Conservation (phyloP, 495 filamentous ascomycete species). For the Penicillium antarcticum region DNA sequence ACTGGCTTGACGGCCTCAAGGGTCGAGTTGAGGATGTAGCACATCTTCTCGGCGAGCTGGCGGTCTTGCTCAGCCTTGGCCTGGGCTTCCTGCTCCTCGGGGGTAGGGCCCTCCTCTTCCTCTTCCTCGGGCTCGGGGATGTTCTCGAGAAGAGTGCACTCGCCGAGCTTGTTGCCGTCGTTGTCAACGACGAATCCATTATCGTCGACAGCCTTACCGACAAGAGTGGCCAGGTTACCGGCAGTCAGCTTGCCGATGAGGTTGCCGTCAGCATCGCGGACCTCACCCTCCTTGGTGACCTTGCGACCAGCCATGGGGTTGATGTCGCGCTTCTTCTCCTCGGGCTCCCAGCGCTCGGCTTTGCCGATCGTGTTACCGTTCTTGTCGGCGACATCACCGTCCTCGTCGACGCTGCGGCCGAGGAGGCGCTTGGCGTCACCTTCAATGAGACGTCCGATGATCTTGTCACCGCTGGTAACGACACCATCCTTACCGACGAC, state of each 20-base stretch:
- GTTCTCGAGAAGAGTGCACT: slow-evolving; percentile 75
- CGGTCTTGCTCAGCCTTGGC: slow-evolving; percentile 62
- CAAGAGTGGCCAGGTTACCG: slow-evolving; percentile 65
- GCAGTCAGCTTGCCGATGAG: slow-evolving; percentile 75
- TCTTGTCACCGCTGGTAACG: slow-evolving; percentile 58
- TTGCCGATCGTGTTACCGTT: slow-evolving; percentile 79
- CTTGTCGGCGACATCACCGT: slow-evolving; percentile 78
- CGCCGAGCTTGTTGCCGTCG: slow-evolving; percentile 76
- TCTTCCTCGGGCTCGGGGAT: slow-evolving; percentile 51
- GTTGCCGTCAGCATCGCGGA: slow-evolving; percentile 77
- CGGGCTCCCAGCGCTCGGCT: slow-evolving; percentile 78
- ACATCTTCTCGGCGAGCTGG: slow-evolving; percentile 77
- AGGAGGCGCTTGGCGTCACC: slow-evolving; percentile 70
- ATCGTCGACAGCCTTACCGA: slow-evolving; percentile 80
- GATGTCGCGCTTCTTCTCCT: slow-evolving; percentile 63
- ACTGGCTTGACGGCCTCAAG: slow-evolving; percentile 81
- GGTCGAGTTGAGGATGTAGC: slow-evolving; percentile 68
- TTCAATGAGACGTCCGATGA: slow-evolving; percentile 70
- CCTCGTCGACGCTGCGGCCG: slow-evolving; percentile 76
- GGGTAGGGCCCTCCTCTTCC: slow-evolving; percentile 28
- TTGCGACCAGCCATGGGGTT: slow-evolving; percentile 72
- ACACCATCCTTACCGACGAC: slow-evolving; percentile 76
- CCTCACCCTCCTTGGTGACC: slow-evolving; percentile 80
- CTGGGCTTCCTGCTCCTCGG: slow-evolving; percentile 52
- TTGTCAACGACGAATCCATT: slow-evolving; percentile 81